A percentile compares a stretch with the other conserved stretches of the same genome.
Evolutionary conservation across 148 eudicot genomes (phyloP).

Genomic region (Cornus florida): DNA sequence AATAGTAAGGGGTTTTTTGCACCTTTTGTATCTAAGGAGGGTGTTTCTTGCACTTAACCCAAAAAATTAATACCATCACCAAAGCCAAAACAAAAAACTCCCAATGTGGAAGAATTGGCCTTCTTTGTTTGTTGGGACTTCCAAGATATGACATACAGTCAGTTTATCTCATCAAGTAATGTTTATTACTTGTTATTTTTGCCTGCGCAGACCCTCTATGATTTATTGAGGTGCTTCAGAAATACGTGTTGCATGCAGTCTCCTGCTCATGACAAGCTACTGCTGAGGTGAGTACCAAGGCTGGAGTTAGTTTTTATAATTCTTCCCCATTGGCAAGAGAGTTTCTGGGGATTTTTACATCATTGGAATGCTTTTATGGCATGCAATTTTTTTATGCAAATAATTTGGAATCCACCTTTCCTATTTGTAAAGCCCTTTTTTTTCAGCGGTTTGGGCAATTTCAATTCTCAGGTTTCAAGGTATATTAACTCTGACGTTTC

Average conservation of each 20-base stretch:
- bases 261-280: slow-evolving; percentile 59
- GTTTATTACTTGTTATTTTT: neutral
- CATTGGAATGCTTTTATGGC: neutral
- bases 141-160: neutral
- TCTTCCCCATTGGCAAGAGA: neutral
- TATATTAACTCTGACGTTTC: too few relatives aligned
- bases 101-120: too few relatives aligned
- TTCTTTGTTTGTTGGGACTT: neutral
- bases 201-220: slow-evolving; percentile 67
- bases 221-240: slow-evolving; percentile 43
- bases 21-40: too few relatives aligned
- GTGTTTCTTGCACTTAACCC: too few relatives aligned
- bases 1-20: too few relatives aligned
- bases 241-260: slow-evolving; percentile 54
- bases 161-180: neutral
- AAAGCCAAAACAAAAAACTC: too few relatives aligned
- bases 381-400: neutral
- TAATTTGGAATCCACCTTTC: too few relatives aligned
- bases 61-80: too few relatives aligned
- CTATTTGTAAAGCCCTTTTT: too few relatives aligned
- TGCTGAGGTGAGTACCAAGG: slow-evolving; percentile 58
- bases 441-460: too few relatives aligned
- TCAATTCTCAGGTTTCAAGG: too few relatives aligned
- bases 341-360: neutral
- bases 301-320: slow-evolving; percentile 21